Conservation (phyloP, 371 early-diverging fungal species). For the Mortierella polycephala region DNA sequence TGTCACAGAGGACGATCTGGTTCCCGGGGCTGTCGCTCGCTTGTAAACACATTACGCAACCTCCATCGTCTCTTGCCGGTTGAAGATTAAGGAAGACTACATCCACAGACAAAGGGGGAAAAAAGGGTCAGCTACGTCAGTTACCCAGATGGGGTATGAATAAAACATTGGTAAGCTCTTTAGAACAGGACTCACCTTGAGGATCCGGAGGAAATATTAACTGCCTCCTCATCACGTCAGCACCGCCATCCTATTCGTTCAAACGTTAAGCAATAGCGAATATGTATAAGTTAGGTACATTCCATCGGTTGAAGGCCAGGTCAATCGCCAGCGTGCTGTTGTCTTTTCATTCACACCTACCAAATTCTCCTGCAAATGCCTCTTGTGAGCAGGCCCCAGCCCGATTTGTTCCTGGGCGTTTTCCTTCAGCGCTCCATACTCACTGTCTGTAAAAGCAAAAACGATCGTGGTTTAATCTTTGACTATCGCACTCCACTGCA, state of each 20-base stretch:
- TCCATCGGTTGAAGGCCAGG: background rate
- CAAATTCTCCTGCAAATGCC: constrained; percentile 28
- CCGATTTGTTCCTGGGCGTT: constrained; percentile 8
- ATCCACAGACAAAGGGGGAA: no score
- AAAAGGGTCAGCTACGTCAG: no score
- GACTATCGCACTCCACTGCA: no score
- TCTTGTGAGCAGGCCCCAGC: constrained; percentile 21
- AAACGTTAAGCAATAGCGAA: background rate
- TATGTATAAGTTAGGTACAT: no score
- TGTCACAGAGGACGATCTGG: constrained; percentile 50
- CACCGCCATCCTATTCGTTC: background rate
- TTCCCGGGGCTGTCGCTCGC: constrained; percentile 16
- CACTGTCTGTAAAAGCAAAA: constrained; percentile 17
- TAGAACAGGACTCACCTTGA: constrained; percentile 2
- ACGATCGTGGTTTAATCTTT: background rate
- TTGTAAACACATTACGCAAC: constrained; percentile 25
- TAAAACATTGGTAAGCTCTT: background rate
- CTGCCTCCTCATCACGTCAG: constrained; percentile 2
- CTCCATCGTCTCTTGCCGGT: constrained; percentile 30
- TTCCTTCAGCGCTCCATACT: constrained; percentile 16
- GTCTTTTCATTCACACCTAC: constrained; percentile 3
- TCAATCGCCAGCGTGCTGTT: no score
- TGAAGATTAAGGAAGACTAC: constrained; percentile 18
- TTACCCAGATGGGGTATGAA: background rate
- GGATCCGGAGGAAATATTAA: constrained; percentile 7